Conservation (phyloP, 1,139 yeast species). For the Magnusiomyces paraingens region DNA sequence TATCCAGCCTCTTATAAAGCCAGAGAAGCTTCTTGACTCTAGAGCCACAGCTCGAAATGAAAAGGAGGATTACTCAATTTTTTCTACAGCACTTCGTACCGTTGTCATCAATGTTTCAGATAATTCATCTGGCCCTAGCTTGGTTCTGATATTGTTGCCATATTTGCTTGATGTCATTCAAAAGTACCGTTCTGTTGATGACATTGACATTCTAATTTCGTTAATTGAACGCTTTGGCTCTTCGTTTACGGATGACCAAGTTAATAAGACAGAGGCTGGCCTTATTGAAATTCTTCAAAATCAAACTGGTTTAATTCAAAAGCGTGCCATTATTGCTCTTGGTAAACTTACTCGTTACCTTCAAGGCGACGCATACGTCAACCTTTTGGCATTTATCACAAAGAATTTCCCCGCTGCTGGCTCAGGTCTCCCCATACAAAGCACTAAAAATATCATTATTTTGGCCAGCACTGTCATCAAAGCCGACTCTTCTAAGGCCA, state of each 20-base stretch:
- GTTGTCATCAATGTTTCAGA: conserved; percentile 42
- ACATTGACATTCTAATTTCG: conserved; percentile 59
- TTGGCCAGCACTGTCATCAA: conserved; percentile 28
- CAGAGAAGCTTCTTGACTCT: conserved; percentile 3
- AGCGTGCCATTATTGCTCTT: conserved; percentile 47
- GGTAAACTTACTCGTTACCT: conserved; percentile 42
- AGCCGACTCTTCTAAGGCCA: conserved; percentile 26
- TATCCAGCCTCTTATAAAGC: conserved; percentile 5
- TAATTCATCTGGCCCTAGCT: conserved; percentile 30
- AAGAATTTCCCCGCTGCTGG: conserved; percentile 18
- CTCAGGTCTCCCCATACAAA: neutral
- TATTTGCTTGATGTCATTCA: conserved; percentile 29
- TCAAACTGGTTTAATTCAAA: conserved; percentile 29
- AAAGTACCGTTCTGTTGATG: conserved; percentile 43
- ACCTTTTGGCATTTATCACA: conserved; percentile 21
- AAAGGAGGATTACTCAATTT: conserved; percentile 47
- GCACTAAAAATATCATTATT: conserved; percentile 20
- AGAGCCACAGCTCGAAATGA: conserved; percentile 28
- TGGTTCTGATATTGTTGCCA: conserved; percentile 34
- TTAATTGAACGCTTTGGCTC: conserved; percentile 50
- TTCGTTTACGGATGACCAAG: conserved; percentile 41
- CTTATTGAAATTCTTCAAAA: conserved; percentile 24
- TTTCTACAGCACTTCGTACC: conserved; percentile 64
- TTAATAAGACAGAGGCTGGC: conserved; percentile 32
- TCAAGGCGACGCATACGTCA: conserved; percentile 27